These are phyloP conservation scores for Candida tetrigidarum DNA, from an alignment of 1,139 yeast genomes.

Conservation along the genomic window DNA sequence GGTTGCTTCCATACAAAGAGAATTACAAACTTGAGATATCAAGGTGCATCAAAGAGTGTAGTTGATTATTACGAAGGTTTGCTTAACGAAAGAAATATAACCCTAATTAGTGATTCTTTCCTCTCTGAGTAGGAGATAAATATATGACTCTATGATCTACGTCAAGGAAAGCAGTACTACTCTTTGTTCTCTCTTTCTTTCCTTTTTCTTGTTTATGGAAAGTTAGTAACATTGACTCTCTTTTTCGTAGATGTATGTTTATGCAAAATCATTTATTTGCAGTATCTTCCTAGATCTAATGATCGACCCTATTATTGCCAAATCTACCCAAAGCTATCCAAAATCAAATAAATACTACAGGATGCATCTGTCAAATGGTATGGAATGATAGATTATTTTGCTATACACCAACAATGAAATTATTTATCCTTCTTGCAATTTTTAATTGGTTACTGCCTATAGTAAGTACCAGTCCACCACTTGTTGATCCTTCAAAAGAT, in stretches of 20 bases:
- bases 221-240: no score
- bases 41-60: slow-evolving; percentile 5
- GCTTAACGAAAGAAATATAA: not conserved
- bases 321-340: no score
- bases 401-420: not conserved
- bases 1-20: slow-evolving; percentile 16
- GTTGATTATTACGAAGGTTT: slow-evolving; percentile 1
- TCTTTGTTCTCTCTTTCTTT: no score
- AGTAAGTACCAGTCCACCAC: not conserved
- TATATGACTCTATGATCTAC: not conserved
- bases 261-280: not conserved
- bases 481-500: slow-evolving; percentile 21
- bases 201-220: no score
- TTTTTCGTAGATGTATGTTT: no score
- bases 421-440: not conserved
- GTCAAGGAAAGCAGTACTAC: no score
- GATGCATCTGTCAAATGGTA: no score
- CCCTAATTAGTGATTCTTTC: not conserved
- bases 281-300: not conserved
- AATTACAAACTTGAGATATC: slow-evolving; percentile 13
- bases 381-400: no score
- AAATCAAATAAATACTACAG: no score
- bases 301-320: not conserved
- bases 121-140: not conserved
- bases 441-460: not conserved